Evolutionary conservation across 306 rosid species (phyloP).

Genomic region (Ochetophila trinervis): DNA sequence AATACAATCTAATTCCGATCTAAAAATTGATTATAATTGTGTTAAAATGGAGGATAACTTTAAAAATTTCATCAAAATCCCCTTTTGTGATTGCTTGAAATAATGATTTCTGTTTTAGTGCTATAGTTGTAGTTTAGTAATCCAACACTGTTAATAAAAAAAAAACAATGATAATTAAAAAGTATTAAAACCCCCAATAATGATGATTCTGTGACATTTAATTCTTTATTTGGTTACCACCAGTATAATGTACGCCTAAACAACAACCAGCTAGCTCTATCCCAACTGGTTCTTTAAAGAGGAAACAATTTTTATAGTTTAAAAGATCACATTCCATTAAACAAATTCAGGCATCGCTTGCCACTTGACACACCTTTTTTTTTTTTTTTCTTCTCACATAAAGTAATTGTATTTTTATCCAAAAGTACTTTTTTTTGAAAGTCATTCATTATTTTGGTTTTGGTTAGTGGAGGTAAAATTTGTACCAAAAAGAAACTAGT

Average conservation of each 20-base stretch:
- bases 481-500: background rate
- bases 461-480: constrained; percentile 4
- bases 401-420: background rate
- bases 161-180: no score
- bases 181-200: constrained; percentile 19
- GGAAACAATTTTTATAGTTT: background rate
- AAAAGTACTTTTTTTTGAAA: background rate
- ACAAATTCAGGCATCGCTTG: constrained; percentile 18
- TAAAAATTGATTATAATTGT: no score
- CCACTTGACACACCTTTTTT: constrained; percentile 22
- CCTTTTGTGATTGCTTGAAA: constrained; percentile 1
- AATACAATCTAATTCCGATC: no score
- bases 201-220: constrained; percentile 8
- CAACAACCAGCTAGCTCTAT: constrained; percentile 17
- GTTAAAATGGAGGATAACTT: constrained; percentile 2
- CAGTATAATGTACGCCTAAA: constrained; percentile 9
- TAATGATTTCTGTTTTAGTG: background rate
- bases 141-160: no score
- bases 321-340: constrained; percentile 1
- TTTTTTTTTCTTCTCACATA: background rate
- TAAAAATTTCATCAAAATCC: background rate
- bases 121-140: no score
- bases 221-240: constrained; percentile 6
- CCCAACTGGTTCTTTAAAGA: constrained; percentile 11
- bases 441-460: constrained; percentile 7